Base-by-base conservation (phyloP, 805 yeast genomes). In the Candida sonorensis region DNA sequence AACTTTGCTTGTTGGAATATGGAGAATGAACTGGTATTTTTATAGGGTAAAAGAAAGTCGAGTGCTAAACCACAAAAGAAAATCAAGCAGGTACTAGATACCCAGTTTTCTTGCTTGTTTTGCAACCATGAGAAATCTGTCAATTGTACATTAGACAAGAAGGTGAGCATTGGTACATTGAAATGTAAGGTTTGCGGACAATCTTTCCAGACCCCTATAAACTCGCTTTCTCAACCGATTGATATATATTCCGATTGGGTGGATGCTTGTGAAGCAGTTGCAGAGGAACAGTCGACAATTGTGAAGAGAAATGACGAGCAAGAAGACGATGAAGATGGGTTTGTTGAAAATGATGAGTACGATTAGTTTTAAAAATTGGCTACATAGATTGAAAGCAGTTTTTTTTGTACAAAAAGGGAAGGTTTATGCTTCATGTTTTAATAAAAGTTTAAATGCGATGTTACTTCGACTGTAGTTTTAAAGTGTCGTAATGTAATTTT, bases 171-270 rank as follows among this genome's bases (percentile, higher is more conserved):
- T 28, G 98, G 97, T 15, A 75, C 81, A 16, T 61, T 92, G 37
- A 77, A 74, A 41, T 90, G 98, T 58, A 92, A 92, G 53, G 81
- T 87, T 21, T 90, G 98, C 55, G 97, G 97, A 0, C 97, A 88
- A 57, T 72, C 75, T 23, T 90, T 92, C 65, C 97, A 88, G 56
- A 75, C 94, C 4, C 76, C 87, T 29, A 85, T 88, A 45, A 85
- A 85, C 55, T 74, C 85, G 4, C 64, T 81, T 31, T 76, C 86
- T 11, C 95, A 84, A 36, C 95, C 98, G 0, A 87, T 90, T 26
- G 98, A 90, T 60, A 82, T 90, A 11, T 90, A 90, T 54, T 81
- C 94, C 30, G 97, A 90, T 56, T 90, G 98, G 98, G 86, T 86
- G 33, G 98, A 90, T 64, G 97, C 97, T 1, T 83, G 90, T 60